Percentiles rank a stretch among this genome's conserved stretches.
Conservation (phyloP, 164 flowering plant genomes). For the Buxus sempervirens region DNA sequence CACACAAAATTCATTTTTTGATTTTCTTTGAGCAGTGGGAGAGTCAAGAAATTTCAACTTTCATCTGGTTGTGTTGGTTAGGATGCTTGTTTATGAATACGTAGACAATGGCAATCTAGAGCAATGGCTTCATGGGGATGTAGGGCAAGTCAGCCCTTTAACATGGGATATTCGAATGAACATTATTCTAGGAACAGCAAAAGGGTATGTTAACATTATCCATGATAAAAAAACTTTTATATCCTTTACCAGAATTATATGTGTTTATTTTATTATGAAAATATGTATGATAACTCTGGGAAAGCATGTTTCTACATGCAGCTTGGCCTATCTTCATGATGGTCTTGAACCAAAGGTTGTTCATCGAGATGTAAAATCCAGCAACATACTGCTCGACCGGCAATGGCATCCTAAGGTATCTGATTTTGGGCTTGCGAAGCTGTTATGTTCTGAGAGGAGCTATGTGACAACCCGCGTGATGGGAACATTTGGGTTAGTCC, state of each 20-base stretch:
- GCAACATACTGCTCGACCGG: slow-evolving; percentile 85
- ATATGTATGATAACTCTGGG: background rate
- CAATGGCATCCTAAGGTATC: slow-evolving; percentile 92
- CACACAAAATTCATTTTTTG: background rate
- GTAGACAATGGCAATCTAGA: slow-evolving; percentile 93
- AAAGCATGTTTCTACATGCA: slow-evolving; percentile 25
- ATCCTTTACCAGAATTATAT: background rate
- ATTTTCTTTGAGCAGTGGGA: background rate
- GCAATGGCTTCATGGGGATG: slow-evolving; percentile 98
- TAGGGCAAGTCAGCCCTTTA: slow-evolving; percentile 83
- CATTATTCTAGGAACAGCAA: slow-evolving; percentile 83
- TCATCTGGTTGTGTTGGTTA: slow-evolving; percentile 19
- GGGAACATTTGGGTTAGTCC: slow-evolving; percentile 95
- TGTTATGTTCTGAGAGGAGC: slow-evolving; percentile 69
- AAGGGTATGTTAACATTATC: slow-evolving; percentile 51
- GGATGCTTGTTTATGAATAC: slow-evolving; percentile 98
- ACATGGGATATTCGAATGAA: slow-evolving; percentile 95
- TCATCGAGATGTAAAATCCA: slow-evolving; percentile 87
- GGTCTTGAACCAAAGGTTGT: slow-evolving; percentile 98
- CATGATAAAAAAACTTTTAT: no score
- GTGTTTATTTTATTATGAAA: no score
- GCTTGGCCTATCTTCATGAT: slow-evolving; percentile 96
- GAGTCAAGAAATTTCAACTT: background rate
- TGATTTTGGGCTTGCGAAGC: slow-evolving; percentile 98
- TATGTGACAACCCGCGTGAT: no score